phyloP scores from a whole-genome alignment of 768 basidiomycete genomes.

The Suillus subaureus region DNA sequence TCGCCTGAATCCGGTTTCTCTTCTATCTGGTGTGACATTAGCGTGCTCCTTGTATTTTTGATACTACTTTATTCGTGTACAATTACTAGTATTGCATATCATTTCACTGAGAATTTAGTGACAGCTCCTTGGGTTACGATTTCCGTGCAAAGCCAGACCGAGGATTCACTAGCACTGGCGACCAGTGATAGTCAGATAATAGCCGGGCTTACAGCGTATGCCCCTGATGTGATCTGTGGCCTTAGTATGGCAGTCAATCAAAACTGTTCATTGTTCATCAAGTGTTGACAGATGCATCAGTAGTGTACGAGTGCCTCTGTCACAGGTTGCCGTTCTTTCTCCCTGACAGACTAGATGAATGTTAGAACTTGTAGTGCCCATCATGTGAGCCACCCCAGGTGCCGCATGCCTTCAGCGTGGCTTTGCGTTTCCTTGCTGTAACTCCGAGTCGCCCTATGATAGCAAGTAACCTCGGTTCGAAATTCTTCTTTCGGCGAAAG shows the following conservation, averaged over 20 bases:
- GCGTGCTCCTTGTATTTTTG: slow-evolving; percentile 8
- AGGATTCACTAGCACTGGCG: background rate
- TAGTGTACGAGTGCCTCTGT: background rate
- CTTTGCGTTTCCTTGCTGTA: slow-evolving; percentile 7
- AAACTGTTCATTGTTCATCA: background rate
- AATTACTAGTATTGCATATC: slow-evolving; percentile 8
- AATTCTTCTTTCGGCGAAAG: slow-evolving; percentile 15
- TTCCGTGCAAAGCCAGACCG: background rate
- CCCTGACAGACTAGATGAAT: slow-evolving; percentile 14
- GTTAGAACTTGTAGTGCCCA: slow-evolving; percentile 6
- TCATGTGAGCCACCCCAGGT: slow-evolving; percentile 11
- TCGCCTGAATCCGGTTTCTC: background rate
- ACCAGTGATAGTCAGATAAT: background rate
- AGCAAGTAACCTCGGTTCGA: slow-evolving; percentile 23
- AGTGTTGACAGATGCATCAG: background rate
- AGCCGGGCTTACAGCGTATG: background rate
- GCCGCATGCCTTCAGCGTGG: slow-evolving; percentile 14
- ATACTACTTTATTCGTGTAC: slow-evolving; percentile 10
- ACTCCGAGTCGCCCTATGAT: slow-evolving; percentile 11
- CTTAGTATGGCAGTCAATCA: background rate
- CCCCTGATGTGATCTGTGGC: background rate
- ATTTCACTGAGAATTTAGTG: background rate
- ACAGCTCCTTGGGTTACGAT: too few species aligned
- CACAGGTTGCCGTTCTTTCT: background rate
- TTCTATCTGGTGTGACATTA: slow-evolving; percentile 3